Evolutionary conservation across 1,284 basidiomycete species (phyloP), one percentile per base, ranked within the genome.

Genomic region (Schizophyllum commune): DNA sequence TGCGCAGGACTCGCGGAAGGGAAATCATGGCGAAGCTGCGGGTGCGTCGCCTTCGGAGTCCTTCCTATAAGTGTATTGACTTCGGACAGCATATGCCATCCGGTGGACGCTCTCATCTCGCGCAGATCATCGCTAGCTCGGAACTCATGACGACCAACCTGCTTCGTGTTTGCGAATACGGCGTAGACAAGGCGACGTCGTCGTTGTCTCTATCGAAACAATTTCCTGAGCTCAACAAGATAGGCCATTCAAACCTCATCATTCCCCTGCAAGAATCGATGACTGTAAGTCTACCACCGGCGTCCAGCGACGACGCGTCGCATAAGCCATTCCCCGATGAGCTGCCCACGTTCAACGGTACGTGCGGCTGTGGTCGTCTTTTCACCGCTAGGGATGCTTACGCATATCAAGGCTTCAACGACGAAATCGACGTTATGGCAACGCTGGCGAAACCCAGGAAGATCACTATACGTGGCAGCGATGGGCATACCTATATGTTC

Each of bases 371-470:
- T 19, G 4, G 32, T n/a, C 19, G 8, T 17, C 61, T 5, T 54
- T 54, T 53, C 22, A 53, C 58, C 27, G 27, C 27, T 2, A 27
- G 21, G 20, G 52, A 34, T 53, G 56, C 22, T 55, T 55, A 15
- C 9, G 7, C 33, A n/a, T 39, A 22, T 55, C 13, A 3, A 93
- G 94, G 78, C 20, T 92, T 96, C 69, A 71, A 75, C 52, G 94
- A 98, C 64, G 85, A 88, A 32, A 85, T 99, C 63, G 91, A 94
- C 34, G 78, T 99, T 67, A 99, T 99, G 96, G 83, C 81, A 32
- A 98, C 97, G 9, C 76, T 99, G 20, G 94, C 95, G 56, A 92
- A 88, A 69, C 97, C 97, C 1, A 88, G 94, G 67, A 98, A 98
- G 74, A 85, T 99, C 62, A 89, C 89, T 0, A 90, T 99, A 60